Evolutionary conservation across 1,139 yeast genomes (phyloP).

Genomic region (Lodderomyces pseudojiufengensis): DNA sequence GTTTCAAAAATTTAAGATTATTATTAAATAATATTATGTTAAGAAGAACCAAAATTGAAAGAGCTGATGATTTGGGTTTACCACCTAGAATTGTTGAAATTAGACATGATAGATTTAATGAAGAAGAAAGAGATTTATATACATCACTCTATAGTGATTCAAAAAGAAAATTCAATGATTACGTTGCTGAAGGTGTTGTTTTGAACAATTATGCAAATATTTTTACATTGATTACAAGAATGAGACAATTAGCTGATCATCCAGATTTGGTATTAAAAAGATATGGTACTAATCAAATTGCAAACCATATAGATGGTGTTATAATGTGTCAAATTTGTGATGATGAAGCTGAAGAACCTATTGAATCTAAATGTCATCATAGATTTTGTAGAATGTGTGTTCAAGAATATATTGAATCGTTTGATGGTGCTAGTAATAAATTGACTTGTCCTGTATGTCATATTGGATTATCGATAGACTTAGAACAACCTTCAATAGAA

Average conservation of each 20-base stretch:
- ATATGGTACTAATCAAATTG: slow-evolving; percentile 41
- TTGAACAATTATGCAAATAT: slow-evolving; percentile 94
- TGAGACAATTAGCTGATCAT: slow-evolving; percentile 98
- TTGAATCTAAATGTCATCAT: slow-evolving; percentile 91
- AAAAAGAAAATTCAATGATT: slow-evolving; percentile 77
- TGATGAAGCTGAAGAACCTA: slow-evolving; percentile 97
- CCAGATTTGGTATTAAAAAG: slow-evolving; percentile 89
- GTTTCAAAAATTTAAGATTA: slow-evolving; percentile 72
- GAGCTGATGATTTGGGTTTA: slow-evolving; percentile 94
- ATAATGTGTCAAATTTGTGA: slow-evolving; percentile 91
- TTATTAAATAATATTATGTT: slow-evolving; percentile 79
- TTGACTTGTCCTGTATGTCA: slow-evolving; percentile 95
- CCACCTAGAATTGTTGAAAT: slow-evolving; percentile 94
- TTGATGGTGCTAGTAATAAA: slow-evolving; percentile 54
- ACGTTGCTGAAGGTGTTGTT: slow-evolving; percentile 93
- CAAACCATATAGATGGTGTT: slow-evolving; percentile 48
- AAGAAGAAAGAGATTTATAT: slow-evolving; percentile 90
- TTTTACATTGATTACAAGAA: slow-evolving; percentile 89
- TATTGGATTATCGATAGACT: slow-evolving; percentile 83
- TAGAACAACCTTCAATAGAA: slow-evolving; percentile 83
- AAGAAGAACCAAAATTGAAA: slow-evolving; percentile 88
- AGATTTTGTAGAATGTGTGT: slow-evolving; percentile 89
- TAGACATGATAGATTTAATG: slow-evolving; percentile 81
- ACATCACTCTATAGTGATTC: slow-evolving; percentile 84
- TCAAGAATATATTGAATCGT: slow-evolving; percentile 83